Conservation (phyloP, 305 asterid species). For the Solanum hybrid region DNA sequence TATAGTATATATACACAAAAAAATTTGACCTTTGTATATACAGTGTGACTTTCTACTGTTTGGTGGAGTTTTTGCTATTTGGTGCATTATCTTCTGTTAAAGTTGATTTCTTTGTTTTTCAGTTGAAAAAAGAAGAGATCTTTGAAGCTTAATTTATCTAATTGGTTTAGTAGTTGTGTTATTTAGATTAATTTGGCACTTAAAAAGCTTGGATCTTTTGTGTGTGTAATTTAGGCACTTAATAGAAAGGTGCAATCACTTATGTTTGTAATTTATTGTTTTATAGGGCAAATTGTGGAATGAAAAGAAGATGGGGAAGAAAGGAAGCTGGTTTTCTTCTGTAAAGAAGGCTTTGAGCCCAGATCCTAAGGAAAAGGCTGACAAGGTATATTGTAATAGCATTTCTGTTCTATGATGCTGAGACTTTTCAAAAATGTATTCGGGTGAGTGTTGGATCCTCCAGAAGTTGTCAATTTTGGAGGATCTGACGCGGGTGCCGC, state of each 20-base stretch:
- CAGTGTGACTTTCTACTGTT: neutral
- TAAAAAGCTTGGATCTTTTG: neutral
- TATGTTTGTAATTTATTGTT: neutral
- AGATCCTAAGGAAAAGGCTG: constrained; percentile 47
- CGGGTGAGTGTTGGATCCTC: neutral
- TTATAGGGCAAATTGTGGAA: constrained; percentile 23
- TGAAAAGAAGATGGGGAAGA: constrained; percentile 63
- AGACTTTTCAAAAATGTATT: neutral
- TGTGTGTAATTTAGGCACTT: neutral
- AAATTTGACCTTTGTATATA: neutral
- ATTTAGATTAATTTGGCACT: neutral
- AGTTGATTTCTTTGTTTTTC: neutral
- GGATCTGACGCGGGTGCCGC: neutral
- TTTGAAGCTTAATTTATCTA: neutral
- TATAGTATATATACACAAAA: neutral
- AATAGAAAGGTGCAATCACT: neutral
- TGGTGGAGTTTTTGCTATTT: neutral
- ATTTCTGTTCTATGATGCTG: neutral
- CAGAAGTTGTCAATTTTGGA: neutral
- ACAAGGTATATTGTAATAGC: constrained; percentile 7
- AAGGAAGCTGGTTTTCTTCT: constrained; percentile 86
- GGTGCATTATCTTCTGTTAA: neutral
- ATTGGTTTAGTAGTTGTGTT: neutral
- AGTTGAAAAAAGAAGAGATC: neutral
- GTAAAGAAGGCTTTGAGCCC: constrained; percentile 83